Base-by-base conservation (phyloP, 2,329 filamentous ascomycete species). In the Scleromitrula shiraiana region DNA sequence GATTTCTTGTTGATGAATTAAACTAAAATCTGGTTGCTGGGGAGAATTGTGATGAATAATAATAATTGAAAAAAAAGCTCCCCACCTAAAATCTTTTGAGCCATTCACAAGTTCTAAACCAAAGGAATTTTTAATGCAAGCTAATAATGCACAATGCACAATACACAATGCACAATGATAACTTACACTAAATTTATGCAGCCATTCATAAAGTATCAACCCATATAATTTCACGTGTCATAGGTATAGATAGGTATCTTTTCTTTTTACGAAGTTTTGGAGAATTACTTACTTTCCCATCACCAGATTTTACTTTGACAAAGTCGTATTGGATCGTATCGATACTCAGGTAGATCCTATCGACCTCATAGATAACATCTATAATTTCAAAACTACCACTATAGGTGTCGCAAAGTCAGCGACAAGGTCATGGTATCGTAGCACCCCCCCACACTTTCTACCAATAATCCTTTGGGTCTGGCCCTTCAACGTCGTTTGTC, bases 381-480 rank as follows among this genome's bases (percentile, higher is more conserved):
- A n/a, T 12, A 36, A 9, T 17, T 19, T 37, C 33, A 22, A 2
- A 10, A 9, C 5, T 41, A 41, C 40, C 22, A 19, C 2, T 14
- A 15, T 20, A n/a, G 22, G 9, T 27, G 37, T 41, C 15, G 36
- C 17, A 12, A 4, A 26, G 12, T 20, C 7, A 19, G 14, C 44
- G 23, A 27, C 9, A 33, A 40, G 42, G 41, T 36, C 41, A 50
- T 50, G 41, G 23, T 27, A 46, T 30, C 27, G 39, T 46, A 50
- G 19, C 24, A 41, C 23, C 20, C 22, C 22, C n/a, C 37, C 30
- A 15, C 7, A 8, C 24, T 12, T 29, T 33, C 8, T 15, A 10
- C 10, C 12, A 35, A 33, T 7, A 30, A 42, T 9, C 29, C 4
- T 10, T 35, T 17, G 14, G 32, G 15, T 15, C 12, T n/a, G n/a